These are phyloP conservation scores for Nakazawaea wyomingensis DNA, from an alignment of 805 yeast species.

Conservation along the genomic window DNA sequence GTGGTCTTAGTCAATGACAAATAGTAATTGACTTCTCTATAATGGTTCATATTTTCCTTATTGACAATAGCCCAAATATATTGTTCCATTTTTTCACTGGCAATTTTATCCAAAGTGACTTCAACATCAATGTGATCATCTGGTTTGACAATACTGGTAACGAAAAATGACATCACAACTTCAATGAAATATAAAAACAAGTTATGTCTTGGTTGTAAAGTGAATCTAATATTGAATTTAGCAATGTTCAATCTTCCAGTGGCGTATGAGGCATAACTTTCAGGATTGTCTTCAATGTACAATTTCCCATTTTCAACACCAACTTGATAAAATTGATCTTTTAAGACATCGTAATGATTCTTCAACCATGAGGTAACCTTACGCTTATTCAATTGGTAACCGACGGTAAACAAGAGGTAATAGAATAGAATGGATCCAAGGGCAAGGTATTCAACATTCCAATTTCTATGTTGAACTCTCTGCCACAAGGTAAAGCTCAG, in stretches of 20 bases:
- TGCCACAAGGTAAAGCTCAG: slow-evolving; percentile 50
- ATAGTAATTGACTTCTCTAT: slow-evolving; percentile 73
- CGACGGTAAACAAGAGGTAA: slow-evolving; percentile 47
- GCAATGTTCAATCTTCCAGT: slow-evolving; percentile 82
- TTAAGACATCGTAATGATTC: slow-evolving; percentile 46
- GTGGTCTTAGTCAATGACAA: slow-evolving; percentile 79
- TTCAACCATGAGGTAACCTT: slow-evolving; percentile 50
- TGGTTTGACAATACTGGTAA: slow-evolving; percentile 50
- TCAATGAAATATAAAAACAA: slow-evolving; percentile 64
- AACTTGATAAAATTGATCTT: slow-evolving; percentile 71
- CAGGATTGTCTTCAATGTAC: slow-evolving; percentile 57
- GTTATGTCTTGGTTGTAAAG: slow-evolving; percentile 77
- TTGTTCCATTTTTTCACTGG: slow-evolving; percentile 47
- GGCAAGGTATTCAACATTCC: slow-evolving; percentile 69
- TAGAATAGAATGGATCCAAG: slow-evolving; percentile 45
- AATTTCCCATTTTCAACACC: slow-evolving; percentile 48
- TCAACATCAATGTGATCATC: slow-evolving; percentile 58
- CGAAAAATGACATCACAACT: slow-evolving; percentile 48
- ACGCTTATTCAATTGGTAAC: slow-evolving; percentile 51
- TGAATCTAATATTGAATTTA: slow-evolving; percentile 54
- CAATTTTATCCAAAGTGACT: slow-evolving; percentile 46
- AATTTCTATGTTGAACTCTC: slow-evolving; percentile 59
- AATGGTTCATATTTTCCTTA: slow-evolving; percentile 73
- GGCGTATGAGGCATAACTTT: slow-evolving; percentile 66
- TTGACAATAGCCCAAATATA: slow-evolving; percentile 82